phyloP scores from a whole-genome alignment of 352 stramenopile species.

The Thalassiosira hispida region DNA sequence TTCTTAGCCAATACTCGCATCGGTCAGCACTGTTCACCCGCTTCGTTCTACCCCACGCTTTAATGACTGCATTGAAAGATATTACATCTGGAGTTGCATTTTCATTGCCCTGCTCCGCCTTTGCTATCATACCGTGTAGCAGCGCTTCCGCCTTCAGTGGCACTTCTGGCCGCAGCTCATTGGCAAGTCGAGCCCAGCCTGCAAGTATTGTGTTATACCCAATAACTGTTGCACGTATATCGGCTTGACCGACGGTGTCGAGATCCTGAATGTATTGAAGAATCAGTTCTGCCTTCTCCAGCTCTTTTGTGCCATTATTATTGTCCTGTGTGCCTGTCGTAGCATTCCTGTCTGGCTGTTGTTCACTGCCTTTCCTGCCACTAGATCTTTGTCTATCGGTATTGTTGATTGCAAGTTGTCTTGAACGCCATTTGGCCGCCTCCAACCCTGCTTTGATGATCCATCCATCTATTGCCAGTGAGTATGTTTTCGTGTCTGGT shows the following conservation, averaged over 20 bases:
- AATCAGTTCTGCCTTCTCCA: conserved; percentile 60
- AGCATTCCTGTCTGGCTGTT: background rate
- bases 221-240: conserved; percentile 58
- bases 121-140: conserved; percentile 64
- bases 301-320: conserved; percentile 54
- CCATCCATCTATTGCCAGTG: conserved; percentile 72
- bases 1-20: conserved; percentile 70
- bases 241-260: conserved; percentile 42
- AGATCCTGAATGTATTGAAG: conserved; percentile 67
- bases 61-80: conserved; percentile 69
- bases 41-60: conserved; percentile 69
- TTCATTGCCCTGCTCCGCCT: conserved; percentile 33
- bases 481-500: conserved; percentile 73
- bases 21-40: conserved; percentile 53
- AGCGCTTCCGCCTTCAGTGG: conserved; percentile 70
- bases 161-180: conserved; percentile 45
- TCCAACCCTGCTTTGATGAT: conserved; percentile 57
- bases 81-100: conserved; percentile 42
- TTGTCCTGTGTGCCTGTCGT: conserved; percentile 10
- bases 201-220: conserved; percentile 78
- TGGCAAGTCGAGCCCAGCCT: conserved; percentile 55
- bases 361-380: background rate
- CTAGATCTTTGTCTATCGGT: conserved; percentile 22
- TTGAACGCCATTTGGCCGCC: conserved; percentile 35
- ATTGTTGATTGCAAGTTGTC: conserved; percentile 32